Evolutionary conservation across 352 stramenopile genomes (phyloP), one percentile per base, ranked within the genome.

Genomic region (Phytopythium sindhum): DNA sequence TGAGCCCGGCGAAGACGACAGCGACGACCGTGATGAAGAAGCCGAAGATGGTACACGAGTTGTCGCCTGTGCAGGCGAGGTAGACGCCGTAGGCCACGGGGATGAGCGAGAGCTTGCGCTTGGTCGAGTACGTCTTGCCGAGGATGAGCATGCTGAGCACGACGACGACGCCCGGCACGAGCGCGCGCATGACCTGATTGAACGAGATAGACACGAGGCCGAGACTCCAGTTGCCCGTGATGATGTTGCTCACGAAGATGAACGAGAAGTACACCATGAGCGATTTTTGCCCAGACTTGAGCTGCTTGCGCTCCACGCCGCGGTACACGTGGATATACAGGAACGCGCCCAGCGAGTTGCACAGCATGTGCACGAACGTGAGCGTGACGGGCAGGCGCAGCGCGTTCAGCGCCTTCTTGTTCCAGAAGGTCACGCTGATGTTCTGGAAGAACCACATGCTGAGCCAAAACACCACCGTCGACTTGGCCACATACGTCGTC

Each of bases 231-330:
- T 98, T 98, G 65, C 95, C 95, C 53, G 96, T 96, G 70, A 95
- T 93, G 77, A 98, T 98, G 67, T 98, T 98, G 67, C 95, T 91
- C 41, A 95, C 91, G 60, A 98, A 98, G 57, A 98, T 91, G 57
- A 98, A 59, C 23, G 84, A 97, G 76, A 94, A 94, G 63, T 88
- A 91, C n/a, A 92, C 70, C 81, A 94, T 91, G 60, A 91, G 78
- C 68, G 80, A 80, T 64, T 86, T 76, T 60, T 94, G 83, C 0
- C 72, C 74, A 17, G 70, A 47, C 55, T 88, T 81, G 37, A 94
- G 73, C 41, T 63, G 72, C 68, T 92, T 88, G 61, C 85, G 78
- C 52, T 89, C 78, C 21, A 89, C 77, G 63, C 81, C 80, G 19
- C 77, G 75, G 72, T 81, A 92, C 50, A 73, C 70, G 65, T 92